Evolutionary conservation across 768 basidiomycete genomes (phyloP), one percentile per base, ranked within the genome.

Genomic region (Wakefieldia striispora): DNA sequence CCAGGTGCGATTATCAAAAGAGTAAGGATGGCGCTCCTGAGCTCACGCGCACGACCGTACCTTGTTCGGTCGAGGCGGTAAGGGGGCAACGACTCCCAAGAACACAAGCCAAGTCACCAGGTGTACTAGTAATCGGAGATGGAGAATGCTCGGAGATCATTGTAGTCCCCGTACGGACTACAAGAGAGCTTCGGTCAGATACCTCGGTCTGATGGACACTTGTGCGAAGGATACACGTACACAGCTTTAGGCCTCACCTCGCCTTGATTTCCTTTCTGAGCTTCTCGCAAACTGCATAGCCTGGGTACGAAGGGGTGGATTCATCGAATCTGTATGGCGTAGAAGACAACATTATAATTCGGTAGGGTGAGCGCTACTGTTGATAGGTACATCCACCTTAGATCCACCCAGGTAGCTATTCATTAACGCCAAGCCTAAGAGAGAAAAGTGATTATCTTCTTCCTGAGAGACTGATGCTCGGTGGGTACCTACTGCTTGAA

Each of bases 31-130:
- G 40, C 14, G 31, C 31, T 8, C 47, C 21, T 35, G 11, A 33
- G 27, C 36, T 11, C 34, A 49, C 14, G 6, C 27, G 16, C 41
- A 17, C 9, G 14, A 14, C 13, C 42, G 51, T 45, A 81, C 82
- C 72, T 78, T 64, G 72, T 49, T 57, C 49, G 31, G 80, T 9
- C 24, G 52, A 19, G 65, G 83, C 16, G 81, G 76, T 42, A 81
- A 66, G 5, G 84, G 86, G 23, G 77, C 80, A 37, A 83, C 71
- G 47, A 87, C 79, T 13, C 79, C 78, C 47, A 84, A 60, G 53
- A 72, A 79, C 50, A 83, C 74, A 86, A 60, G 59, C 88, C 86
- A 34, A 80, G 61, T 86, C 86, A 88, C 67, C 88, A 88, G 0
- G 69, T 70, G n/a, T n/a, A n/a, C n/a, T n/a, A n/a, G 58, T 82